Evolutionary conservation across 768 basidiomycete species (phyloP).

Genomic region (Lyophyllum semitale): DNA sequence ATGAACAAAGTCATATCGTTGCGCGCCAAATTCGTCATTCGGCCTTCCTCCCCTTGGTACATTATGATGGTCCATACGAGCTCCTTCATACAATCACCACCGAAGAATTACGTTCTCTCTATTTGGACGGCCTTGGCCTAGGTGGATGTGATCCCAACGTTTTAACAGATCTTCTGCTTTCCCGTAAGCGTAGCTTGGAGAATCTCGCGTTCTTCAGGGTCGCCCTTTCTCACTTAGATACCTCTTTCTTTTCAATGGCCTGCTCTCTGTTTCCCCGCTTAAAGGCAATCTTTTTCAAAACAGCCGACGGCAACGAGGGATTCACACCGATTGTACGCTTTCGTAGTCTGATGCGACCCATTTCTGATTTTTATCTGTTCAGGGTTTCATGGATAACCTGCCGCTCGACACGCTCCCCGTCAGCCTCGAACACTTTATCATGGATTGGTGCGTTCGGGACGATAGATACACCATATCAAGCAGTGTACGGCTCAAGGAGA

Average conservation of each 20-base stretch:
- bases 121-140: background rate
- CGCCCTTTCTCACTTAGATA: background rate
- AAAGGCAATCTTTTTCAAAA: background rate
- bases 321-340: background rate
- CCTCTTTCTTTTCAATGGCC: background rate
- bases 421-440: background rate
- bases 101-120: background rate
- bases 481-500: background rate
- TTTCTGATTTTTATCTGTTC: background rate
- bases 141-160: background rate
- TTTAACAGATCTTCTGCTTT: background rate
- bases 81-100: background rate
- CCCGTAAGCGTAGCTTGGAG: background rate
- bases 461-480: background rate
- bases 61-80: conserved; percentile 1
- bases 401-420: background rate
- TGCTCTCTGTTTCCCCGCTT: background rate
- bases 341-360: background rate
- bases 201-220: background rate
- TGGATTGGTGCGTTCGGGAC: background rate
- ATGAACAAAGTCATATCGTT: background rate
- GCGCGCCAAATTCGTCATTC: background rate
- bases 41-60: background rate
- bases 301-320: background rate
- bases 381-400: background rate